phyloP scores from a whole-genome alignment of 2,329 filamentous ascomycete genomes.

The Macrophomina pseudophaseolina region DNA sequence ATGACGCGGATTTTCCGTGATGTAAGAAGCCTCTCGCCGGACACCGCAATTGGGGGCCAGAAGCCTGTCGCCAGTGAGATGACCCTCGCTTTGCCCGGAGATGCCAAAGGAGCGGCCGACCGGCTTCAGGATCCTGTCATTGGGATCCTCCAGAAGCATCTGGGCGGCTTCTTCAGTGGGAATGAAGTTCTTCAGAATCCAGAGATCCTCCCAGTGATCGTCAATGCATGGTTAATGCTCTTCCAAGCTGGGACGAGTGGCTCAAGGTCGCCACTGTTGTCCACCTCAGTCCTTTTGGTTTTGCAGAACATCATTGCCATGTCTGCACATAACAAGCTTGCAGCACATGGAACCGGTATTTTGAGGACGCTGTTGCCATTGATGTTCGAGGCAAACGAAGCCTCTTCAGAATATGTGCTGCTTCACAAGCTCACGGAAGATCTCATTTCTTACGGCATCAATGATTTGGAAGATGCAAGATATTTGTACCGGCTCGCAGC shows the following conservation, averaged over 20 bases:
- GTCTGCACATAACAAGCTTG: slow-evolving; percentile 46
- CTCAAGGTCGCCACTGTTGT: slow-evolving; percentile 42
- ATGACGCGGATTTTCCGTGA: slow-evolving; percentile 69
- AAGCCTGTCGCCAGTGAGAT: slow-evolving; percentile 29
- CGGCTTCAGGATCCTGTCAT: slow-evolving; percentile 28
- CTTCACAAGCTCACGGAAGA: slow-evolving; percentile 71
- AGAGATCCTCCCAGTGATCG: slow-evolving; percentile 46
- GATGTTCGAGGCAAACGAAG: slow-evolving; percentile 32
- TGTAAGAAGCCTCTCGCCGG: slow-evolving; percentile 35
- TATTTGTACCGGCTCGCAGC: slow-evolving; percentile 69
- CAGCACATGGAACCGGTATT: slow-evolving; percentile 43
- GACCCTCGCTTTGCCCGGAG: not conserved
- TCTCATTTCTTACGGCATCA: slow-evolving; percentile 77
- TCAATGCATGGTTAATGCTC: slow-evolving; percentile 46
- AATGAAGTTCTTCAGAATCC: slow-evolving; percentile 48
- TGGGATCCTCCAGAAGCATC: slow-evolving; percentile 35
- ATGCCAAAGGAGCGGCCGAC: not conserved
- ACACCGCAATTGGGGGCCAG: slow-evolving; percentile 31
- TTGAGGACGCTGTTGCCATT: slow-evolving; percentile 42
- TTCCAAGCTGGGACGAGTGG: slow-evolving; percentile 39
- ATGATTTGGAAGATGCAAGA: slow-evolving; percentile 80
- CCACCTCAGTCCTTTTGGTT: slow-evolving; percentile 43
- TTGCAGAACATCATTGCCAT: slow-evolving; percentile 41
- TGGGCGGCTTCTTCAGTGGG: slow-evolving; percentile 44
- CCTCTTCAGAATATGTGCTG: slow-evolving; percentile 36